These are phyloP conservation scores for Ogataea hybrid DNA, from an alignment of 1,139 yeast genomes.

Conservation along the genomic window DNA sequence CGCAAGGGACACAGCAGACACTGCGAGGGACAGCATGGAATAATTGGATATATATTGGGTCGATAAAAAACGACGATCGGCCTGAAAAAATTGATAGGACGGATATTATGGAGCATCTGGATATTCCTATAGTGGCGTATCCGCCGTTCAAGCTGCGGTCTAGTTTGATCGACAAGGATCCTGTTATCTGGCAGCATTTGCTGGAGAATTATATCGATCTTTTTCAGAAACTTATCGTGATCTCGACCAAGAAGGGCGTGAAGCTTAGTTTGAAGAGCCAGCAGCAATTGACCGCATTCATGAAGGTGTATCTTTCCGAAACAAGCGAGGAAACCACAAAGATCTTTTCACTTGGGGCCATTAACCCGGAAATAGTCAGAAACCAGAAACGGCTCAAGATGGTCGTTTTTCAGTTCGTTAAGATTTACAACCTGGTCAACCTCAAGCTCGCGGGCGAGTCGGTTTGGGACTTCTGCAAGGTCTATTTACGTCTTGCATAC, in stretches of 20 bases:
- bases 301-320: slow-evolving; percentile 57
- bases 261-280: slow-evolving; percentile 50
- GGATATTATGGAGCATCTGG: slow-evolving; percentile 6
- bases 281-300: slow-evolving; percentile 56
- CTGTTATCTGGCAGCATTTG: slow-evolving; percentile 76
- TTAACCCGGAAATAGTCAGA: slow-evolving; percentile 61
- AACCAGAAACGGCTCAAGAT: slow-evolving; percentile 49
- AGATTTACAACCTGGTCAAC: slow-evolving; percentile 51
- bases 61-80: slow-evolving; percentile 5
- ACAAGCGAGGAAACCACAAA: slow-evolving; percentile 57
- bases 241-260: slow-evolving; percentile 15
- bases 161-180: slow-evolving; percentile 73
- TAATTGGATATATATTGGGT: background rate
- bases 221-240: slow-evolving; percentile 43
- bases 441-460: slow-evolving; percentile 56
- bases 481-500: slow-evolving; percentile 42
- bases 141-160: slow-evolving; percentile 75
- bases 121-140: slow-evolving; percentile 62
- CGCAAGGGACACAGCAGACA: slow-evolving; percentile 11
- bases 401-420: slow-evolving; percentile 52
- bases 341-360: slow-evolving; percentile 65
- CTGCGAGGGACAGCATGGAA: slow-evolving; percentile 2
- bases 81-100: background rate
- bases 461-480: slow-evolving; percentile 59
- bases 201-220: slow-evolving; percentile 59